These are phyloP conservation scores for Gaeumannomyces tritici DNA, from an alignment of 2,329 filamentous ascomycete genomes.

Conservation along the genomic window DNA sequence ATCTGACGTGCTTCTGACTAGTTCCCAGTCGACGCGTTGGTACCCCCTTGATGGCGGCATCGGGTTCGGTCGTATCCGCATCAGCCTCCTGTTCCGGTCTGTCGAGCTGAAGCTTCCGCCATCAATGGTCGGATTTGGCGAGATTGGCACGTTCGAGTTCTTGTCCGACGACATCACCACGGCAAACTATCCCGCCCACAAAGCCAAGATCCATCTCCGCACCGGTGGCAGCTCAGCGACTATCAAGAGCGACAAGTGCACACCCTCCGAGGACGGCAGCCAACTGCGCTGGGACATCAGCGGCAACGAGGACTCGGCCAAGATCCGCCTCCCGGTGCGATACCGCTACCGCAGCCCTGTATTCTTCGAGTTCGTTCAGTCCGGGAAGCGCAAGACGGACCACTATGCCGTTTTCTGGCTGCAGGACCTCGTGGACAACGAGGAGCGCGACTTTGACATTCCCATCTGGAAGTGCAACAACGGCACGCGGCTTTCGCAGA, in stretches of 20 bases:
- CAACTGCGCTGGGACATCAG: slow-evolving; percentile 38
- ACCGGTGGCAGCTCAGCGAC: slow-evolving; percentile 77
- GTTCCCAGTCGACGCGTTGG: slow-evolving; percentile 81
- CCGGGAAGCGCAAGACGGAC: slow-evolving; percentile 59
- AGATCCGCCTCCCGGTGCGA: slow-evolving; percentile 72
- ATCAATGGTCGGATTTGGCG: slow-evolving; percentile 73
- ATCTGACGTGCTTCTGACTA: slow-evolving; percentile 77
- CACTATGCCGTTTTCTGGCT: slow-evolving; percentile 81
- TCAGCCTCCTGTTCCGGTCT: slow-evolving; percentile 83
- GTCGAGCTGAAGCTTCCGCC: slow-evolving; percentile 81
- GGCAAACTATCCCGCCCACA: slow-evolving; percentile 35
- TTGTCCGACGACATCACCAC: slow-evolving; percentile 60
- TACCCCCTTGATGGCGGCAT: slow-evolving; percentile 95
- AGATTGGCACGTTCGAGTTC: slow-evolving; percentile 92
- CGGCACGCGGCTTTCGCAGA: slow-evolving; percentile 70
- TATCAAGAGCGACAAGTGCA: slow-evolving; percentile 55
- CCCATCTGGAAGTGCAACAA: slow-evolving; percentile 83
- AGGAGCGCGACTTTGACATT: slow-evolving; percentile 69
- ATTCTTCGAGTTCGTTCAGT: slow-evolving; percentile 73
- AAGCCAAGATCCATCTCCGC: slow-evolving; percentile 67
- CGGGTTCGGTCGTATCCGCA: slow-evolving; percentile 79
- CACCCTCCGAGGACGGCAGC: slow-evolving; percentile 44
- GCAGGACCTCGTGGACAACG: slow-evolving; percentile 71
- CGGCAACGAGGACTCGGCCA: slow-evolving; percentile 23
- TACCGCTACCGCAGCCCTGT: slow-evolving; percentile 84